Conservation (phyloP, 768 basidiomycete species). For the Tricholoma bakamatsutake region DNA sequence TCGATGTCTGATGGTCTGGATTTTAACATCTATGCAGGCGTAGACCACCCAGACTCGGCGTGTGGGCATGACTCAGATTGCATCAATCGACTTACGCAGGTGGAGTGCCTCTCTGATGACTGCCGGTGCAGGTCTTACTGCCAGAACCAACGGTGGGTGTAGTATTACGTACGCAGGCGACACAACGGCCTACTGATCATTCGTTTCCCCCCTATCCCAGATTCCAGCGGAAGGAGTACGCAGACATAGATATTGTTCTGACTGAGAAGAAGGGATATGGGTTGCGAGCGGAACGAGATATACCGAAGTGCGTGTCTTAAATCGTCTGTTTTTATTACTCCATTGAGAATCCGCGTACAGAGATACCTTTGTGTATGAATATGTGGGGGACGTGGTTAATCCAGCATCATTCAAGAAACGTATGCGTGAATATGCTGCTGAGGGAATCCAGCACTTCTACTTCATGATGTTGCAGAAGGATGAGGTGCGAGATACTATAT, state of each 20-base stretch:
- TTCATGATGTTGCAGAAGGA: slow-evolving; percentile 99
- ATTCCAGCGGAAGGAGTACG: slow-evolving; percentile 84
- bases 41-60: slow-evolving; percentile 55
- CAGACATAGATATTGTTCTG: slow-evolving; percentile 80
- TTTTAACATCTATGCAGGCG: slow-evolving; percentile 33
- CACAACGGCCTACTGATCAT: slow-evolving; percentile 3
- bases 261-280: slow-evolving; percentile 98
- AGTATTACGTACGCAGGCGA: slow-evolving; percentile 10
- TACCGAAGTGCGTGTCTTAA: slow-evolving; percentile 49
- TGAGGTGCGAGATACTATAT: slow-evolving; percentile 53
- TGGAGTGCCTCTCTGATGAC: slow-evolving; percentile 89
- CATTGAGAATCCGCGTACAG: slow-evolving; percentile 34
- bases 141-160: slow-evolving; percentile 84
- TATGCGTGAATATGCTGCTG: slow-evolving; percentile 89
- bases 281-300: slow-evolving; percentile 65
- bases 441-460: slow-evolving; percentile 95
- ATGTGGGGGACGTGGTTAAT: slow-evolving; percentile 93
- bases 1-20: slow-evolving; percentile 6
- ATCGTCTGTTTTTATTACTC: background rate
- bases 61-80: slow-evolving; percentile 91
- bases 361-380: slow-evolving; percentile 93
- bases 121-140: slow-evolving; percentile 81
- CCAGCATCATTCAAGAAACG: slow-evolving; percentile 84
- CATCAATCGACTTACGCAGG: slow-evolving; percentile 95
- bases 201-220: slow-evolving; percentile 33